Conservation (phyloP, 2,329 filamentous ascomycete species). For the Sarocladium brachiariae region DNA sequence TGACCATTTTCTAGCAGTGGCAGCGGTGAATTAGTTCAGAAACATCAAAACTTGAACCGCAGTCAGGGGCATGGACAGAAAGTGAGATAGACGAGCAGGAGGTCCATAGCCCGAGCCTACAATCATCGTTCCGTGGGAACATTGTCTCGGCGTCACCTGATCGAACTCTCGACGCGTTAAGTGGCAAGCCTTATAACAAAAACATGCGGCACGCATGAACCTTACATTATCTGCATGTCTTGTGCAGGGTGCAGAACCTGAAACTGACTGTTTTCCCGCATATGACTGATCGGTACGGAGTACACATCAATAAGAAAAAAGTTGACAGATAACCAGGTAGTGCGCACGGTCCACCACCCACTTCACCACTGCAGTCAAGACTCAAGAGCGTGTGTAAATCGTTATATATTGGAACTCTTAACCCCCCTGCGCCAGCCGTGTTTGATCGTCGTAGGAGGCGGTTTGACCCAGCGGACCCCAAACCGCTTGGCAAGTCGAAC, state of each 20-base stretch:
- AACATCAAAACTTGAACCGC: neutral
- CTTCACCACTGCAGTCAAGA: too few relatives aligned
- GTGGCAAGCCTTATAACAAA: neutral
- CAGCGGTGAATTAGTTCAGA: neutral
- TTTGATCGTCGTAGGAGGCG: constrained; percentile 8
- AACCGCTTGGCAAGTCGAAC: constrained; percentile 2
- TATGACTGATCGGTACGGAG: neutral
- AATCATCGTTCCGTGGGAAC: neutral
- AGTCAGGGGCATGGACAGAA: too few relatives aligned
- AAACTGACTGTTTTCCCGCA: neutral
- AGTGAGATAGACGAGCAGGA: neutral
- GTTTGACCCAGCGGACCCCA: constrained; percentile 10
- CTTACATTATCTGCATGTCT: constrained; percentile 3
- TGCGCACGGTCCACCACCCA: too few relatives aligned
- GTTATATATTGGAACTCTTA: too few relatives aligned
- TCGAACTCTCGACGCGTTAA: constrained; percentile 1
- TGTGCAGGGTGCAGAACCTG: constrained; percentile 2
- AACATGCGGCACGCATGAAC: neutral
- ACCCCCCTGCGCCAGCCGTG: neutral
- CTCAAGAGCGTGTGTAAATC: too few relatives aligned
- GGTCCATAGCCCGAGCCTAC: neutral
- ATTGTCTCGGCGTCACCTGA: neutral
- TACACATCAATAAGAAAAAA: too few relatives aligned
- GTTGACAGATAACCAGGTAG: too few relatives aligned
- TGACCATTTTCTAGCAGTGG: neutral